Conservation (phyloP, 495 filamentous ascomycete genomes). For the Niebla homalea region DNA sequence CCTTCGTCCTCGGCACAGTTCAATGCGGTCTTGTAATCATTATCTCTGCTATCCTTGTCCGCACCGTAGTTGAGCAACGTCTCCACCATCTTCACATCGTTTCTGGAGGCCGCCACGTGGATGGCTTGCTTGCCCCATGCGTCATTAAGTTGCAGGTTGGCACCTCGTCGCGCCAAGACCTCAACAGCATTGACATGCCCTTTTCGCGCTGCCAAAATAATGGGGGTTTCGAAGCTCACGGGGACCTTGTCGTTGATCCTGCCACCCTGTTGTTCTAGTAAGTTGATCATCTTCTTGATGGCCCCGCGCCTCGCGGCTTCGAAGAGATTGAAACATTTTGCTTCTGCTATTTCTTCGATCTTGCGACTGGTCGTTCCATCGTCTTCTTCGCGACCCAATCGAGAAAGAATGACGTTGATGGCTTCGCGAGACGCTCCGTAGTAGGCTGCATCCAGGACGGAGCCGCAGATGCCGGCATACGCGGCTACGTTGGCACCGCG, state of each 20-base stretch:
- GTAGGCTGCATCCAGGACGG: neutral
- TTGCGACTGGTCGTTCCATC: neutral
- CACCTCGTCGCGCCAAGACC: neutral
- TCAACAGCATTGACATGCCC: neutral
- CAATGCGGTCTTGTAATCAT: conserved; percentile 49
- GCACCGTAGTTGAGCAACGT: conserved; percentile 42
- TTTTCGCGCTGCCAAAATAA: neutral
- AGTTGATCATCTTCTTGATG: neutral
- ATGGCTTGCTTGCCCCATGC: conserved; percentile 34
- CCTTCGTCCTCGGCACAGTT: conserved; percentile 51
- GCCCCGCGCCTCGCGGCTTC: neutral
- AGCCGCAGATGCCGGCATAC: neutral
- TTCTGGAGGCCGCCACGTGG: conserved; percentile 45
- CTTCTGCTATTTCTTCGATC: neutral
- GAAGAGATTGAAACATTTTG: neutral
- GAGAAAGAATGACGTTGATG: neutral
- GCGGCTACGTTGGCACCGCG: neutral
- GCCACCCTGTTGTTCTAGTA: neutral
- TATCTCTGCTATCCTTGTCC: conserved; percentile 40
- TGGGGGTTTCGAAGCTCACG: neutral
- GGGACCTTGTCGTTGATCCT: neutral
- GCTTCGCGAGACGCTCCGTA: neutral
- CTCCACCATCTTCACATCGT: conserved; percentile 41
- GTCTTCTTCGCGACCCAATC: neutral
- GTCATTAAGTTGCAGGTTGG: neutral